A percentile compares a stretch with the other conserved stretches of the same genome.
phyloP scores from a whole-genome alignment of 495 filamentous ascomycete species.

The Penicillium pancosmium region DNA sequence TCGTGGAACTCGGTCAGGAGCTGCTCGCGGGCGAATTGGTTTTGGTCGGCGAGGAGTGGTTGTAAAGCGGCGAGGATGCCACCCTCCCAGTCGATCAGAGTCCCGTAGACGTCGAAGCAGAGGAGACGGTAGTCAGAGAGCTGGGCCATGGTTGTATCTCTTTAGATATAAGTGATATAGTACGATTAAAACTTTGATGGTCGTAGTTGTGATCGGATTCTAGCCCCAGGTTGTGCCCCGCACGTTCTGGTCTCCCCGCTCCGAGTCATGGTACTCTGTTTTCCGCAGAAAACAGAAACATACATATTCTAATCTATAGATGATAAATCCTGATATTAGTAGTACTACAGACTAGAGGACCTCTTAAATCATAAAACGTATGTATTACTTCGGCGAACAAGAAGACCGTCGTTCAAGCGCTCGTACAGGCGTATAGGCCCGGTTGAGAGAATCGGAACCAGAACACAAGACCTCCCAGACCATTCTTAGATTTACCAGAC shows the following conservation, averaged over 20 bases:
- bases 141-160: conserved; percentile 27
- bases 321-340: no score
- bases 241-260: not conserved
- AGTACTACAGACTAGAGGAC: no score
- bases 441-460: not conserved
- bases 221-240: not conserved
- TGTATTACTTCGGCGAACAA: not conserved
- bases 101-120: conserved; percentile 82
- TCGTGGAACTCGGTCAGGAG: conserved; percentile 42
- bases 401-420: not conserved
- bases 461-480: not conserved
- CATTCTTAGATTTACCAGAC: conserved; percentile 1
- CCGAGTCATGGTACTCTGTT: no score
- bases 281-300: no score
- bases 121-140: conserved; percentile 55
- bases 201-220: not conserved
- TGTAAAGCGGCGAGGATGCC: conserved; percentile 43
- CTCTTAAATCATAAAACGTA: not conserved
- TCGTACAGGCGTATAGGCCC: not conserved
- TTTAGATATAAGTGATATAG: not conserved
- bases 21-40: conserved; percentile 44
- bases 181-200: not conserved
- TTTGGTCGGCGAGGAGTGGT: conserved; percentile 47
- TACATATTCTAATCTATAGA: no score
- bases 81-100: conserved; percentile 75